Conservation (phyloP, 2,329 filamentous ascomycete genomes). For the Alternaria triticina region DNA sequence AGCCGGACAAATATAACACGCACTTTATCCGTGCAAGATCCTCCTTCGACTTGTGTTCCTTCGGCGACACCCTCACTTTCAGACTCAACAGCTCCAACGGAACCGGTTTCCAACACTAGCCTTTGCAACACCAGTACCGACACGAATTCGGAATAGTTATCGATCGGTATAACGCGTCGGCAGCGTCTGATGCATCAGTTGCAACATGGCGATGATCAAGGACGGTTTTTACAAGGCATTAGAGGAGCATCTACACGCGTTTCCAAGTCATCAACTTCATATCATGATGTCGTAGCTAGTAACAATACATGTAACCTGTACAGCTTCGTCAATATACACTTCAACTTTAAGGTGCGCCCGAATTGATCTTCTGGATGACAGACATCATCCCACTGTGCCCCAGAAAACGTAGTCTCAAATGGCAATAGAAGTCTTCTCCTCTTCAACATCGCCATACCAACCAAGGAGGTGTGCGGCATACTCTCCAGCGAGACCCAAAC, state of each 20-base stretch:
- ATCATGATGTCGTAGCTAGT: neutral
- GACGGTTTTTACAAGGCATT: too few relatives aligned
- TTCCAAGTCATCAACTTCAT: neutral
- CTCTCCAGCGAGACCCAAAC: constrained; percentile 61
- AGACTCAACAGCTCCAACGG: too few relatives aligned
- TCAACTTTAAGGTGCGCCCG: neutral
- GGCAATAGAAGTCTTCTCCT: neutral
- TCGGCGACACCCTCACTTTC: too few relatives aligned
- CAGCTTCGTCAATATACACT: neutral
- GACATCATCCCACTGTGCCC: accelerated
- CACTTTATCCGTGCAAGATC: too few relatives aligned
- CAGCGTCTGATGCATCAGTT: too few relatives aligned
- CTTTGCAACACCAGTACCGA: too few relatives aligned
- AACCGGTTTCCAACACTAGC: too few relatives aligned
- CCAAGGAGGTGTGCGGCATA: constrained; percentile 50
- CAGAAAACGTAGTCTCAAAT: neutral
- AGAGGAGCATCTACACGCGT: neutral
- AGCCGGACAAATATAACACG: too few relatives aligned
- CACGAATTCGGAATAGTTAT: too few relatives aligned
- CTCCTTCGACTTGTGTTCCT: too few relatives aligned
- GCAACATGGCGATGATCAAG: too few relatives aligned
- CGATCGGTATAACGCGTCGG: too few relatives aligned
- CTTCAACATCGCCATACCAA: constrained; percentile 27
- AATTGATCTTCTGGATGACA: neutral
- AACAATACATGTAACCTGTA: neutral